A percentile compares a stretch with the other conserved stretches of the same genome.
Evolutionary conservation across 2,329 filamentous ascomycete genomes (phyloP).

Genomic region (Talaromyces amestolkiae): DNA sequence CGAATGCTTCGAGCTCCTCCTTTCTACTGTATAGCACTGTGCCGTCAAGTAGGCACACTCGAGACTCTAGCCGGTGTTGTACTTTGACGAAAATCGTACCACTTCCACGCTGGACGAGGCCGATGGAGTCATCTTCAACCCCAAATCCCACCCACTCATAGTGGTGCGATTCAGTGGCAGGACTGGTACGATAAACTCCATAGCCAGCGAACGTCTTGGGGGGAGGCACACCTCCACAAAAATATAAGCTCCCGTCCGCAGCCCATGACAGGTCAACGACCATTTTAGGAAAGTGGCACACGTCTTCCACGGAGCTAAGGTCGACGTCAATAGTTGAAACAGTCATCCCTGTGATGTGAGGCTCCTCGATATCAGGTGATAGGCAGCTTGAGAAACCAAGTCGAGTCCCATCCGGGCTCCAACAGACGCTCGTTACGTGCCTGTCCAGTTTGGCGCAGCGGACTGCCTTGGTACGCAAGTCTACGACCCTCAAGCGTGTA

Average conservation of each 20-base stretch:
- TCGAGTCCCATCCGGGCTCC: constrained; percentile 19
- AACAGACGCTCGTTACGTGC: constrained; percentile 17
- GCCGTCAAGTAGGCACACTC: constrained; percentile 7
- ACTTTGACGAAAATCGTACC: constrained; percentile 8
- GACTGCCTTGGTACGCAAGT: constrained; percentile 19
- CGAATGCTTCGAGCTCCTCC: constrained; percentile 10
- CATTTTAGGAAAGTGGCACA: constrained; percentile 8
- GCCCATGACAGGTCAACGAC: constrained; percentile 8
- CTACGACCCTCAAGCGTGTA: constrained; percentile 19
- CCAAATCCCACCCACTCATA: constrained; percentile 11
- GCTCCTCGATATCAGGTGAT: constrained; percentile 5
- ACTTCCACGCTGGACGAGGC: neutral
- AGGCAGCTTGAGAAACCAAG: constrained; percentile 16
- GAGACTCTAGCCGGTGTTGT: constrained; percentile 8
- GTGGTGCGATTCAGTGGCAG: neutral
- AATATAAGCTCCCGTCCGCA: constrained; percentile 5
- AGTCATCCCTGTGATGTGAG: neutral
- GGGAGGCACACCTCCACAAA: constrained; percentile 10
- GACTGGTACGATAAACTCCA: constrained; percentile 1
- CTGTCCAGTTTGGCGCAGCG: constrained; percentile 17
- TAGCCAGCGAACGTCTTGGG: constrained; percentile 3
- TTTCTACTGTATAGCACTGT: constrained; percentile 3
- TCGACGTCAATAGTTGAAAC: constrained; percentile 2
- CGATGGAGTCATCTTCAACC: constrained; percentile 4
- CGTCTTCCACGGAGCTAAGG: constrained; percentile 6